Evolutionary conservation across 768 basidiomycete species (phyloP).

Genomic region (Tulasnella calospora): DNA sequence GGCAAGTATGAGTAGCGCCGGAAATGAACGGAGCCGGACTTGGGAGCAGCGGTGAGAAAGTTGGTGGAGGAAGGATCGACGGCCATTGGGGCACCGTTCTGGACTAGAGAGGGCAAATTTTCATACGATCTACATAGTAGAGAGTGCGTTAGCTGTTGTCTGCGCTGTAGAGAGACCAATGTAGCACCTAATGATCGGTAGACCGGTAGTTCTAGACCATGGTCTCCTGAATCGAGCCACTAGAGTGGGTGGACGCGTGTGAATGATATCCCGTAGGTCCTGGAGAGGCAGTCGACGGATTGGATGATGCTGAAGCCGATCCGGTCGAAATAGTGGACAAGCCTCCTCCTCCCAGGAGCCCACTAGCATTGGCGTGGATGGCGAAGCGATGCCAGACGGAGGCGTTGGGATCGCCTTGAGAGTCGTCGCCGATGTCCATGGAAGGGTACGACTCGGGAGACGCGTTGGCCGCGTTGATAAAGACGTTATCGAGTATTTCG

Average conservation of each 20-base stretch:
- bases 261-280: neutral
- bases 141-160: neutral
- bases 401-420: neutral
- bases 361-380: neutral
- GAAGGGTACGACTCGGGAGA: neutral
- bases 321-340: conserved; percentile 2
- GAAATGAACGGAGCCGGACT: conserved; percentile 34
- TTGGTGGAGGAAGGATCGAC: neutral
- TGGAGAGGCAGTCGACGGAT: conserved; percentile 7
- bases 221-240: conserved; percentile 8
- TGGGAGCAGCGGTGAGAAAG: neutral
- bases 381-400: conserved; percentile 1
- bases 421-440: conserved; percentile 1
- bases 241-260: neutral
- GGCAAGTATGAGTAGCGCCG: conserved; percentile 81
- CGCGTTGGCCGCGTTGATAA: neutral
- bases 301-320: conserved; percentile 6
- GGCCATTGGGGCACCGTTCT: neutral
- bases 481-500: neutral
- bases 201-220: neutral
- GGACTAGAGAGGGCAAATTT: neutral
- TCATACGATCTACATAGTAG: neutral
- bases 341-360: neutral
- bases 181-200: conserved; percentile 5
- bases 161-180: neutral